Evolutionary conservation across 768 basidiomycete genomes (phyloP), one percentile per base, ranked within the genome.

Genomic region (Lanmaoa pseudosensibilis): DNA sequence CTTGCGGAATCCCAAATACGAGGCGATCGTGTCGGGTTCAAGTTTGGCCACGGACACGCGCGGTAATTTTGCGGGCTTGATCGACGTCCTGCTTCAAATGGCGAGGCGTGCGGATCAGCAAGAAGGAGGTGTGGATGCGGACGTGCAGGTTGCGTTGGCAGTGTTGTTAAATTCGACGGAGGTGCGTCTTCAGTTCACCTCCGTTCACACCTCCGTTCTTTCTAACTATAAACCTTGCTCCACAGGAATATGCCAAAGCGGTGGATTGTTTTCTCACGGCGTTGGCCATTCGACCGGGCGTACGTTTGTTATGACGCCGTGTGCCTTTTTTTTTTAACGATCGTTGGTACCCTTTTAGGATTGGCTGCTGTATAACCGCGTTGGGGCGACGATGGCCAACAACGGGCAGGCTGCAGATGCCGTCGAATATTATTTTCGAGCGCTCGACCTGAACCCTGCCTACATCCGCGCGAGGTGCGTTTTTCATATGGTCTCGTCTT

Each of bases 361-460:
- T 68, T 96, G 90, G 87, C 75, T 92, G 38, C 73, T 98, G 55
- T 96, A 91, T 73, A 98, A 98, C 67, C 84, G 95, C 16, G 89
- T 96, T 40, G 95, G 95, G 15, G 95, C 95, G 16, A 95, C 93
- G 6, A 85, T 94, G 75, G 95, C 95, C 25, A 98, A 97, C 72
- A 91, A 84, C 65, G 87, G 94, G 23, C 78, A 77, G 52, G 81
- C 93, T 13, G 83, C 82, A 36, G 84, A 92, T 50, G 95, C 95
- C n/a, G 77, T 94, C 3, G 77, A 87, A 56, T 96, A 92, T 69
- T 98, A 98, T 73, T 82, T 85, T 65, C 83, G 80, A 33, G 95
- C 95, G 2, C 79, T 97, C 33, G 88, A 92, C 64, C 77, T 95
- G 54, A 92, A 95, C 66, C 93, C 95, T 7, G 79, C 83, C 16